phyloP scores from a whole-genome alignment of 2,329 filamentous ascomycete species.

The Huntiella moniliformis region DNA sequence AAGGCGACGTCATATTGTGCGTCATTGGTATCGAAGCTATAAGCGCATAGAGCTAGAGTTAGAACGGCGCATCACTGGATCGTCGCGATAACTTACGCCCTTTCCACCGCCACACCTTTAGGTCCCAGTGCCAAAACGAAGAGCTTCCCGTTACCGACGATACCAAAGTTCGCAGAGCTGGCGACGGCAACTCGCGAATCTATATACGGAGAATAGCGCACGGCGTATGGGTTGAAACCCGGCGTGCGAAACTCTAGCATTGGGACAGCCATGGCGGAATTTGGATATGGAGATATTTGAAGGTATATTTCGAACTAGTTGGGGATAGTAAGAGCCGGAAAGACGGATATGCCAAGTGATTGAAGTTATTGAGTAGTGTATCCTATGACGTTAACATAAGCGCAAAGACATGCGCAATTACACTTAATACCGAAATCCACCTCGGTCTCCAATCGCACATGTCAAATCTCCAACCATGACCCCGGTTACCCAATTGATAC shows the following conservation, averaged over 20 bases:
- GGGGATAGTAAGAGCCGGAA: too few species aligned
- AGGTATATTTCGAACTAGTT: too few species aligned
- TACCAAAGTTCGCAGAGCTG: slow-evolving; percentile 83
- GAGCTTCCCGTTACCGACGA: slow-evolving; percentile 85
- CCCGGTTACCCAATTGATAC: too few species aligned
- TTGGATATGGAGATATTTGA: not conserved
- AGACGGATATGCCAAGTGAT: too few species aligned
- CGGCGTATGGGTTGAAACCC: slow-evolving; percentile 88
- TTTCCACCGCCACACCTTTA: slow-evolving; percentile 60
- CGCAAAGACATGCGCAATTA: too few species aligned
- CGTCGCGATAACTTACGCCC: slow-evolving; percentile 38
- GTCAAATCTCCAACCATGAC: too few species aligned
- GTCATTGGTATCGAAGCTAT: slow-evolving; percentile 88
- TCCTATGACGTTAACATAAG: too few species aligned
- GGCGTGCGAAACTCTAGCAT: slow-evolving; percentile 93
- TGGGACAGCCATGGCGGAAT: slow-evolving; percentile 23
- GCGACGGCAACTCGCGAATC: slow-evolving; percentile 85
- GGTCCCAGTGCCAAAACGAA: slow-evolving; percentile 70
- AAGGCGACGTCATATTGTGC: slow-evolving; percentile 87
- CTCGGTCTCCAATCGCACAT: too few species aligned
- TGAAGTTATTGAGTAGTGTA: too few species aligned
- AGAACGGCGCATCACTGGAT: not conserved
- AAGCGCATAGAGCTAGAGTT: not conserved
- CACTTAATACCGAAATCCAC: too few species aligned
- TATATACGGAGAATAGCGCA: slow-evolving; percentile 97